phyloP scores from a whole-genome alignment of 352 stramenopile genomes.

The Pythium insidiosum region DNA sequence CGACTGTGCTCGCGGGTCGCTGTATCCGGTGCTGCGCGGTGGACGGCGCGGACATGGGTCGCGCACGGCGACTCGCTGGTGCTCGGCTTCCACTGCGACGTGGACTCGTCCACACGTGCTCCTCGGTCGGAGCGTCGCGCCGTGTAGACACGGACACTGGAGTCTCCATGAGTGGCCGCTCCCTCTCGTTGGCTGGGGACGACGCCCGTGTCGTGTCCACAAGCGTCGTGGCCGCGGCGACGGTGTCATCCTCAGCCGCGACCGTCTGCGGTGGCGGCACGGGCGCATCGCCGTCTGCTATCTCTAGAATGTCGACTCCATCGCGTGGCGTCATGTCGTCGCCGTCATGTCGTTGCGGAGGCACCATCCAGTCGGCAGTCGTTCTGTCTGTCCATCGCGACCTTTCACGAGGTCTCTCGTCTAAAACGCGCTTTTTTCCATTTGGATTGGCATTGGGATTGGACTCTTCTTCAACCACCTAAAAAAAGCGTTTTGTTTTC shows the following conservation, averaged over 20 bases:
- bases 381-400: constrained; percentile 1
- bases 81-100: neutral
- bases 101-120: neutral
- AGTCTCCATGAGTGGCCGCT: too few relatives aligned
- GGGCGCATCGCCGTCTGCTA: too few relatives aligned
- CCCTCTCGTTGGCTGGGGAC: neutral
- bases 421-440: too few relatives aligned
- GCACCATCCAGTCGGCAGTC: neutral
- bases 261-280: neutral
- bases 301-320: too few relatives aligned
- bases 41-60: too few relatives aligned
- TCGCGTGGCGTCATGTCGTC: neutral
- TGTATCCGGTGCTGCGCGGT: too few relatives aligned
- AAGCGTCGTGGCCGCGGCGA: neutral
- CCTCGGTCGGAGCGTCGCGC: neutral
- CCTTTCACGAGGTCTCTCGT: too few relatives aligned
- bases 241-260: neutral
- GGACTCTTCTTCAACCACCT: too few relatives aligned
- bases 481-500: too few relatives aligned
- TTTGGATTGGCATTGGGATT: too few relatives aligned
- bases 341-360: neutral
- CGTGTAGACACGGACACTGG: neutral
- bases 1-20: too few relatives aligned
- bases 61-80: too few relatives aligned
- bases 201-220: neutral